Evolutionary conservation across 257 asterid genomes (phyloP).

Genomic region (Salvia splendens): DNA sequence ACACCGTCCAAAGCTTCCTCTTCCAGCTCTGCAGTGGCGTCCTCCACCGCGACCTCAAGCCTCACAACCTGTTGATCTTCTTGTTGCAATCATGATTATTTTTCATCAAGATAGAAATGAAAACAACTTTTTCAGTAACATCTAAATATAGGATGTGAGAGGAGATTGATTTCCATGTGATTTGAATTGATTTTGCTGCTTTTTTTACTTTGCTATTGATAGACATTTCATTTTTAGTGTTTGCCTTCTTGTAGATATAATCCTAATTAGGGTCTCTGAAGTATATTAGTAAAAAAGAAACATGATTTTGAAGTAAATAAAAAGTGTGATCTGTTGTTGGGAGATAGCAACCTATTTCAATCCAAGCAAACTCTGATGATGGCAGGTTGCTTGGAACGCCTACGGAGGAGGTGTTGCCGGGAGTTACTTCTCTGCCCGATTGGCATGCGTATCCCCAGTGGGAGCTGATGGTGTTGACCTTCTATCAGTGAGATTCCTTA

Average conservation of each 20-base stretch:
- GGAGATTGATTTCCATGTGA: not conserved
- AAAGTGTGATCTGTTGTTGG: not conserved
- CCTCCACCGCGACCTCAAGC: constrained; percentile 95
- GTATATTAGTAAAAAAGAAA: not conserved
- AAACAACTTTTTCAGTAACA: not conserved
- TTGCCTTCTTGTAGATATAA: too few relatives aligned
- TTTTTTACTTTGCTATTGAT: not conserved
- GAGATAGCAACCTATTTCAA: not conserved
- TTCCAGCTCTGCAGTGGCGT: constrained; percentile 89
- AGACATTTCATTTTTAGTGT: not conserved
- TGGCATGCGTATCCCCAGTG: constrained; percentile 97
- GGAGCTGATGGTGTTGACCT: constrained; percentile 95
- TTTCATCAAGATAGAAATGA: not conserved
- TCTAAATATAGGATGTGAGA: constrained; percentile 6
- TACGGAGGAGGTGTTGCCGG: constrained; percentile 83
- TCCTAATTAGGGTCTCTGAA: constrained; percentile 1
- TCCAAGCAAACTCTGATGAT: constrained; percentile 3
- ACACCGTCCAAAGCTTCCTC: constrained; percentile 68
- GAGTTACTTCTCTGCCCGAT: constrained; percentile 72
- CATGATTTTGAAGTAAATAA: not conserved
- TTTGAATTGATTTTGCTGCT: not conserved
- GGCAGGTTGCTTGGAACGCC: constrained; percentile 91
- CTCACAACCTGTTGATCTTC: constrained; percentile 79
- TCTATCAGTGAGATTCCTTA: constrained; percentile 48
- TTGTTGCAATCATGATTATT: constrained; percentile 1